Evolutionary conservation across 129 eudicot genomes (phyloP).

Genomic region (Tanacetum coccineum): DNA sequence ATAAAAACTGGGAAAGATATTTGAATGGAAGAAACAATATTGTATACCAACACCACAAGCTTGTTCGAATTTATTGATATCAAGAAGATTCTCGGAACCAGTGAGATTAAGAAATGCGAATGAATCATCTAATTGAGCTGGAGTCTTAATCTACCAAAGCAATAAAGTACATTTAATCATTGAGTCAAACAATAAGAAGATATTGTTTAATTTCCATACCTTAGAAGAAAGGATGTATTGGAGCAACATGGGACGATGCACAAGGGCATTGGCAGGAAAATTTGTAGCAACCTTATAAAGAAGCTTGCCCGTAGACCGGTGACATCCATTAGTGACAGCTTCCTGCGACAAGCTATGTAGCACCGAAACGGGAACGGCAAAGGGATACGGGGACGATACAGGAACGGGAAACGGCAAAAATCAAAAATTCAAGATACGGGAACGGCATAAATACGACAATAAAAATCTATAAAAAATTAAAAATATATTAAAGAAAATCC

Average conservation of each 20-base stretch:
- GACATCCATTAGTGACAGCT: conserved; percentile 71
- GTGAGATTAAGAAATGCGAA: conserved; percentile 56
- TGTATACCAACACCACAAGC: conserved; percentile 96
- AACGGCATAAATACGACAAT: no score
- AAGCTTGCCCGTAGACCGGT: conserved; percentile 70
- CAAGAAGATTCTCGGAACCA: conserved; percentile 54
- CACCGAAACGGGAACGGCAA: no score
- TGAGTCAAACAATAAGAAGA: no score
- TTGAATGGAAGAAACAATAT: neutral
- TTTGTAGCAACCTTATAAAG: conserved; percentile 79
- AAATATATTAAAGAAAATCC: no score
- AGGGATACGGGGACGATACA: no score
- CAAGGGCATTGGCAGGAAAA: conserved; percentile 89
- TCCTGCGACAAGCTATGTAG: no score
- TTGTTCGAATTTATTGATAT: conserved; percentile 60
- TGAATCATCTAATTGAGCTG: conserved; percentile 91
- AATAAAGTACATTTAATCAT: neutral
- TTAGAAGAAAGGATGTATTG: conserved; percentile 61
- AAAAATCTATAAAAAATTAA: no score
- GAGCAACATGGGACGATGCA: no score
- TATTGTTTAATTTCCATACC: no score
- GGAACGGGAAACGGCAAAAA: no score
- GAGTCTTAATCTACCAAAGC: conserved; percentile 68
- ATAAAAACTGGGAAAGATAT: conserved; percentile 1
- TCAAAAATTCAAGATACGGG: no score